These are phyloP conservation scores for Solanum tarapatanum DNA, from an alignment of 257 asterid species.

Conservation along the genomic window DNA sequence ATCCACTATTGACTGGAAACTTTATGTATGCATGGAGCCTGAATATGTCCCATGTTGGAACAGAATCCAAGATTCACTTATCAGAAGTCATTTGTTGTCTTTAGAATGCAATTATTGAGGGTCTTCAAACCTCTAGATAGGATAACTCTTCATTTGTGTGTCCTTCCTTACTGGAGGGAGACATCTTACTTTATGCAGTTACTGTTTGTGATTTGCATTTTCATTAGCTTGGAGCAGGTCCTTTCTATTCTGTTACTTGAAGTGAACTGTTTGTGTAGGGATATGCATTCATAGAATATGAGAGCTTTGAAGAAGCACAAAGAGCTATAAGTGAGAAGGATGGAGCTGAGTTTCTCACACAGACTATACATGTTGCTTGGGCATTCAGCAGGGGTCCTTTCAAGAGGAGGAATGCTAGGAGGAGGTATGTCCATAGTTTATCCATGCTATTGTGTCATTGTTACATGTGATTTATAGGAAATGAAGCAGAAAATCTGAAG, in stretches of 20 bases:
- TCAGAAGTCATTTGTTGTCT: not conserved
- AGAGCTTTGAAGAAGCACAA: slow-evolving; percentile 71
- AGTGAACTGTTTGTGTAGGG: slow-evolving; percentile 25
- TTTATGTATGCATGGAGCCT: not conserved
- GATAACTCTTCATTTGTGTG: not conserved
- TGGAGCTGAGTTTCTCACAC: slow-evolving; percentile 57
- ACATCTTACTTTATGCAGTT: not conserved
- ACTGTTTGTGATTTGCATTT: not conserved
- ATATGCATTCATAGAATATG: slow-evolving; percentile 73
- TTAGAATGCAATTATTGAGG: not conserved
- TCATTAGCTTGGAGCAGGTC: not conserved
- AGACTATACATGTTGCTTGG: slow-evolving; percentile 65
- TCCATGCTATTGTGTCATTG: not conserved
- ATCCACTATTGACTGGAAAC: not conserved
- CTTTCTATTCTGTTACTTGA: not conserved
- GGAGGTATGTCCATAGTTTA: slow-evolving; percentile 40
- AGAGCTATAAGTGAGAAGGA: slow-evolving; percentile 59
- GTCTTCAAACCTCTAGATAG: not conserved
- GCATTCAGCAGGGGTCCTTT: slow-evolving; percentile 94
- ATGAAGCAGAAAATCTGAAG: not conserved
- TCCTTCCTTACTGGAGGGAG: not conserved
- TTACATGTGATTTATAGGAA: not conserved
- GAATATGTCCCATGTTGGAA: not conserved
- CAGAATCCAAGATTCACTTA: not conserved
- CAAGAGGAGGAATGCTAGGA: slow-evolving; percentile 65